These are phyloP conservation scores for Echeveria elegans DNA, from an alignment of 164 flowering plant species.

Conservation along the genomic window DNA sequence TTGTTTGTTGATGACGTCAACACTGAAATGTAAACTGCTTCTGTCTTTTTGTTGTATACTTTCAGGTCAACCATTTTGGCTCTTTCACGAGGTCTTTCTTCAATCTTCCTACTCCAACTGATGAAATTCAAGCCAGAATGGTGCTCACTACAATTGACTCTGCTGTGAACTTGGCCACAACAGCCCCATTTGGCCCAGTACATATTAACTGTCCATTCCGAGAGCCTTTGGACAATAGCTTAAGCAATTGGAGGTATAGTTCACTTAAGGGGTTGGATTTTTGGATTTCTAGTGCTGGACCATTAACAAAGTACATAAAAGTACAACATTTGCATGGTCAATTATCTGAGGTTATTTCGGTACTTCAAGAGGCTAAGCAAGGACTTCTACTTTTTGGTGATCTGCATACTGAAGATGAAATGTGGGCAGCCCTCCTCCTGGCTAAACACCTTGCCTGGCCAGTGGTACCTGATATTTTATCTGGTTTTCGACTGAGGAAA, in stretches of 20 bases:
- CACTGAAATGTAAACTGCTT: neutral
- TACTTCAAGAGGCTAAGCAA: conserved; percentile 45
- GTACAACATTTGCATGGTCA: conserved; percentile 26
- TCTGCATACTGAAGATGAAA: conserved; percentile 68
- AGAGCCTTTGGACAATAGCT: conserved; percentile 67
- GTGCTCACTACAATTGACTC: conserved; percentile 86
- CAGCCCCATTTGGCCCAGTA: conserved; percentile 76
- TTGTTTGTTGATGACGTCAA: neutral
- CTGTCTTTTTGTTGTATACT: conserved; percentile 5
- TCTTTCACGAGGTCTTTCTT: conserved; percentile 70
- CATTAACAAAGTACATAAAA: conserved; percentile 62
- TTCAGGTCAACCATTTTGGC: conserved; percentile 87
- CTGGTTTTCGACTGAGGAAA: conserved; percentile 76
- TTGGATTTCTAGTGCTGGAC: conserved; percentile 61
- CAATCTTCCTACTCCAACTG: conserved; percentile 80
- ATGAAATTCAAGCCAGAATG: conserved; percentile 64
- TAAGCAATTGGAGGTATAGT: conserved; percentile 39
- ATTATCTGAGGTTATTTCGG: conserved; percentile 38
- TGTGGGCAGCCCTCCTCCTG: conserved; percentile 78
- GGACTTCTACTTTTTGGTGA: conserved; percentile 73
- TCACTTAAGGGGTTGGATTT: conserved; percentile 57
- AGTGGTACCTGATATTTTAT: conserved; percentile 75
- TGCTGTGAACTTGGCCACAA: conserved; percentile 63
- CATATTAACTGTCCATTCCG: conserved; percentile 88
- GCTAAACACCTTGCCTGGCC: conserved; percentile 83